Conservation (phyloP, 2,329 filamentous ascomycete species). For the Curvularia hawaiiensis region DNA sequence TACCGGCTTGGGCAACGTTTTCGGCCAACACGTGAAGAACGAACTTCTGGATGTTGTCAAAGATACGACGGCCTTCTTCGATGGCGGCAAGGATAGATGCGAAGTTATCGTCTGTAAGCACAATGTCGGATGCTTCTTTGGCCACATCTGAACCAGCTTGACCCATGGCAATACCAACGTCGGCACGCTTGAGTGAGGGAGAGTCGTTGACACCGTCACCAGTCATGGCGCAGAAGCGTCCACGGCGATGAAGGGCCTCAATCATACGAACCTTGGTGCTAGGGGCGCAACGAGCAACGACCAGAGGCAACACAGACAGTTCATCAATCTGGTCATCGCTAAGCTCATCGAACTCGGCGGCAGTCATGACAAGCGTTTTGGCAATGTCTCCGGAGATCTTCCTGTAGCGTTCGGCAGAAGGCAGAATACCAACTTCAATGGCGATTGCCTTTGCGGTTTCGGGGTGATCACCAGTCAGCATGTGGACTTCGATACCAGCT, state of each 20-base stretch:
- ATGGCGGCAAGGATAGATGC: slow-evolving; percentile 53
- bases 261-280: slow-evolving; percentile 55
- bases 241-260: slow-evolving; percentile 48
- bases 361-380: slow-evolving; percentile 40
- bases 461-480: slow-evolving; percentile 55
- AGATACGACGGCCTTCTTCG: slow-evolving; percentile 52
- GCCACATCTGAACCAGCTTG: slow-evolving; percentile 51
- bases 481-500: slow-evolving; percentile 51
- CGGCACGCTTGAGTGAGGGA: slow-evolving; percentile 52
- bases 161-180: slow-evolving; percentile 55
- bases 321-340: slow-evolving; percentile 50
- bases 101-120: slow-evolving; percentile 54
- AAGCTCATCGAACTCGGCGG: slow-evolving; percentile 51
- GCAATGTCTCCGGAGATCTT: slow-evolving; percentile 32
- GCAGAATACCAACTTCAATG: slow-evolving; percentile 51
- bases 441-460: slow-evolving; percentile 54
- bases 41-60: slow-evolving; percentile 55
- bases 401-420: slow-evolving; percentile 34
- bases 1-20: slow-evolving; percentile 44
- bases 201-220: slow-evolving; percentile 55
- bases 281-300: slow-evolving; percentile 52
- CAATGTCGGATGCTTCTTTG: slow-evolving; percentile 53
- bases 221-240: slow-evolving; percentile 50
- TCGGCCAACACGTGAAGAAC: slow-evolving; percentile 41
- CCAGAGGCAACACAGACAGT: slow-evolving; percentile 48